These are phyloP conservation scores for Venturia carpophila DNA, from an alignment of 2,329 filamentous ascomycete genomes.

Conservation along the genomic window DNA sequence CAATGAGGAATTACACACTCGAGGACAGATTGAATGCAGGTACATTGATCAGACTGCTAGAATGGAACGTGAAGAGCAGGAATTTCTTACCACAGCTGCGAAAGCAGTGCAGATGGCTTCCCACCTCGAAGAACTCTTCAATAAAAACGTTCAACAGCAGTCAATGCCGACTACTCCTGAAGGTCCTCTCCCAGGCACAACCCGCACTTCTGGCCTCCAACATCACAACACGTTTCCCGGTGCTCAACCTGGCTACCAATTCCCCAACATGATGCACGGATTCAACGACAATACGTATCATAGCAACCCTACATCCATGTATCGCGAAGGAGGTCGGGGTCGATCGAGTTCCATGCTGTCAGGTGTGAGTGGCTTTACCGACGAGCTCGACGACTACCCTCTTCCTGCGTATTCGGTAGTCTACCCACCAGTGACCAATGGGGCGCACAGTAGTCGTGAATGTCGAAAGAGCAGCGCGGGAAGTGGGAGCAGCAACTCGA, in stretches of 20 bases:
- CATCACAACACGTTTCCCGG: conserved; percentile 25
- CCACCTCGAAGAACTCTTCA: conserved; percentile 32
- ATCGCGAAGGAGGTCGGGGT: conserved; percentile 29
- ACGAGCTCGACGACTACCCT: conserved; percentile 25
- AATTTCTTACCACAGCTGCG: conserved; percentile 31
- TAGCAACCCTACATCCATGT: conserved; percentile 13
- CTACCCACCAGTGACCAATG: conserved; percentile 11
- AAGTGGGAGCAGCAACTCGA: conserved; percentile 11
- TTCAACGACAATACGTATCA: conserved; percentile 7
- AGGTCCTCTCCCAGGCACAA: conserved; percentile 48
- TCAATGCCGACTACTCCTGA: conserved; percentile 48
- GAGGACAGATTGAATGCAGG: conserved; percentile 30
- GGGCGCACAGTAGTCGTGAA: neutral
- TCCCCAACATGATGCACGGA: conserved; percentile 13
- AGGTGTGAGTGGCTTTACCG: conserved; percentile 44
- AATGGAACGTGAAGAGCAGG: conserved; percentile 33
- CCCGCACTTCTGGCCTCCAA: conserved; percentile 26
- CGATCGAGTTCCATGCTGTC: conserved; percentile 47
- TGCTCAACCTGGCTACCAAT: conserved; percentile 20
- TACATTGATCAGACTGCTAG: conserved; percentile 33
- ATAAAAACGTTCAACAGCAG: conserved; percentile 31
- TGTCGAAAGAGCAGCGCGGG: conserved; percentile 16
- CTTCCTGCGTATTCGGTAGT: conserved; percentile 6
- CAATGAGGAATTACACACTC: conserved; percentile 30
- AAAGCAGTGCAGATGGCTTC: conserved; percentile 32